Base-by-base conservation (phyloP, 225 moss, liverwort and hornwort species). In the Neckera pumila region DNA sequence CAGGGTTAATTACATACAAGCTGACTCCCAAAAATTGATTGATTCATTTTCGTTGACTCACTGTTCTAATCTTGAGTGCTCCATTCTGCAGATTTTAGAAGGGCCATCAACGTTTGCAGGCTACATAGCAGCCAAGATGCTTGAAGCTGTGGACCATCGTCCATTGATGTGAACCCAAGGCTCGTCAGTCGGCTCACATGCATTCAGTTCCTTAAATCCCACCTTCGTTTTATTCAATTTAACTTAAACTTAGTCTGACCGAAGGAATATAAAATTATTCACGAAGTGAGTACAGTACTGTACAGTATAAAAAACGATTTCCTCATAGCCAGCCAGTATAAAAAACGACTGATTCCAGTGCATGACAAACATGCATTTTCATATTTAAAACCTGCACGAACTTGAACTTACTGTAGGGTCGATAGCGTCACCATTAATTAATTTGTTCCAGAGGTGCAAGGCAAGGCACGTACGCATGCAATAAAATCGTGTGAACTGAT, bases 101-200 rank as follows among this genome's bases (percentile, higher is more conserved):
- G 95, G 96, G 25, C 92, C 97, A 17, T 95, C 96, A 13, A 96
- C 92, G 49, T 97, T 95, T 84, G 96, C 97, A 57, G 90, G 95
- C 65, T 95, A 94, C 86, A 95, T 97, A 40, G 95, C 94, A 9
- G 91, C 92, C 76, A 97, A 94, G 92, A 89, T 97, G 64, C 91
- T 97, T 3, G 97, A 97, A 33, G 94, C 95, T 34, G 91, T 96
- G 23, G 96, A 97, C 67, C 94, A 90, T 36, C 91, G 87, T 38
- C 91, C 94, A 65, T 81, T 91, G 14, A 89, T 90, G 87, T 91
- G 78, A 93, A 38, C n/a, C 20, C 19, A 15, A 10, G 12, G 64
- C 63, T 43, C 74, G 6, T 11, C 59, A 7, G 3, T 28, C 38
- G 17, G 19, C 54, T n/a, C 67, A n/a, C n/a, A n/a, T n/a, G n/a